Conservation (phyloP, 192 early-diverging fungal species). For the Coemansia erecta region DNA sequence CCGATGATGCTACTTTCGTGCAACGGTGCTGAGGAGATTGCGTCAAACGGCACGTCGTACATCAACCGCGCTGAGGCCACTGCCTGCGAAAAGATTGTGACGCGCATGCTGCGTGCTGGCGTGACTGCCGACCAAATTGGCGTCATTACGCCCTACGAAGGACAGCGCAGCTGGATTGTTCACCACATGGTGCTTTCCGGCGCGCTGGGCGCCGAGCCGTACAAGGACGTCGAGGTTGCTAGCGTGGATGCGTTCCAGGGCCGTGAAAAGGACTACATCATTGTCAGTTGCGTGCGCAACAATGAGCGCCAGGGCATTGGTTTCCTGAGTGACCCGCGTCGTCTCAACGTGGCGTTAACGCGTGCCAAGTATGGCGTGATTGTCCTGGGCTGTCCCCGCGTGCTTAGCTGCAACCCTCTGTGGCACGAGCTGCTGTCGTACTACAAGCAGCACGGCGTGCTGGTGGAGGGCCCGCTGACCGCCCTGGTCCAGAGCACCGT, state of each 20-base stretch:
- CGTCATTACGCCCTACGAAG: constrained; percentile 98
- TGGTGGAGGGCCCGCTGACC: constrained; percentile 91
- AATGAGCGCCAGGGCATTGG: constrained; percentile 98
- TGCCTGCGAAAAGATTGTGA: constrained; percentile 96
- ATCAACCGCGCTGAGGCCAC: constrained; percentile 96
- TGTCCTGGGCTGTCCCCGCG: constrained; percentile 93
- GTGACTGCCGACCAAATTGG: constrained; percentile 90
- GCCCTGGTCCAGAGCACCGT: constrained; percentile 87
- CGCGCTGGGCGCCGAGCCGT: constrained; percentile 83
- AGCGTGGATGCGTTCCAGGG: constrained; percentile 99
- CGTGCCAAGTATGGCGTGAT: constrained; percentile 93
- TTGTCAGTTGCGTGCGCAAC: constrained; percentile 93
- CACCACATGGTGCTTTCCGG: constrained; percentile 95
- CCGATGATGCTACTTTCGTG: constrained; percentile 96
- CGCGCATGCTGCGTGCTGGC: constrained; percentile 85
- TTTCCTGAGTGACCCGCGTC: constrained; percentile 87
- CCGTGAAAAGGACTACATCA: constrained; percentile 99
- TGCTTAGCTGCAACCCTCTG: constrained; percentile 86
- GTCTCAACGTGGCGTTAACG: constrained; percentile 87
- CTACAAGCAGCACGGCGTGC: constrained; percentile 83
- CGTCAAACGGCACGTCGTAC: constrained; percentile 95
- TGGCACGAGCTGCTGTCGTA: constrained; percentile 96
- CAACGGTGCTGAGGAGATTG: constrained; percentile 94
- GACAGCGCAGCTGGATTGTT: constrained; percentile 94
- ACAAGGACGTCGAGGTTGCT: constrained; percentile 99